These are phyloP conservation scores for Wickerhamiella alocasiicola DNA, from an alignment of 805 yeast genomes.

Conservation along the genomic window DNA sequence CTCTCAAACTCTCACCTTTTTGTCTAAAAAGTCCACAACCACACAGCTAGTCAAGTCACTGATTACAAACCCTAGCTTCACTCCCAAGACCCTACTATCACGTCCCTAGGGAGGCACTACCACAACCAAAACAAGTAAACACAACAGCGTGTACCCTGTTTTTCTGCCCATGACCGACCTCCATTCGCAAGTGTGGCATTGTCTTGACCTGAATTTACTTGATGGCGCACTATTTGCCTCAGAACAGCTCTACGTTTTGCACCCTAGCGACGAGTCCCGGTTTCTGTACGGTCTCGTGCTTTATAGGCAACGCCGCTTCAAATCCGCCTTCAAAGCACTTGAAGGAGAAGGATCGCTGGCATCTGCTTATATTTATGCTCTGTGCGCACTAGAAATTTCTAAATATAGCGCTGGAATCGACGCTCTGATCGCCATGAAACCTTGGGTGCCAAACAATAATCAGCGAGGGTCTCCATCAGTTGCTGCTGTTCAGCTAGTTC, in stretches of 20 bases:
- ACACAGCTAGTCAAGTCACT: no score
- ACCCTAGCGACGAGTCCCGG: conserved; percentile 43
- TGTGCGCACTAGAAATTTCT: conserved; percentile 46
- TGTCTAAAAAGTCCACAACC: no score
- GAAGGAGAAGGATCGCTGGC: conserved; percentile 48
- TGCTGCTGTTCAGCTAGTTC: conserved; percentile 52
- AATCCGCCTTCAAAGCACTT: conserved; percentile 39
- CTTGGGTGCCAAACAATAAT: conserved; percentile 13
- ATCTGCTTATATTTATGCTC: conserved; percentile 63
- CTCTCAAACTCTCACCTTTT: no score
- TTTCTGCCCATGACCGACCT: conserved; percentile 10
- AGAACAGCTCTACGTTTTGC: conserved; percentile 62
- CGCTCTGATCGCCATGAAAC: conserved; percentile 29
- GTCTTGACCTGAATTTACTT: conserved; percentile 55
- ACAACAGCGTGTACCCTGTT: no score
- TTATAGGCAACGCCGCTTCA: conserved; percentile 44
- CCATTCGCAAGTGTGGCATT: conserved; percentile 39
- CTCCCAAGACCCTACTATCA: no score
- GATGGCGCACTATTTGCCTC: conserved; percentile 76
- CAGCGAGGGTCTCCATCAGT: conserved; percentile 41
- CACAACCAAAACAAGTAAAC: no score
- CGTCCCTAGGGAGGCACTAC: no score
- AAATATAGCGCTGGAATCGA: conserved; percentile 50
- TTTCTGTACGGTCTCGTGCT: conserved; percentile 62
- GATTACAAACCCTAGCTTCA: no score